Evolutionary conservation across 208 protist species (phyloP), one percentile per base, ranked within the genome.

Genomic region (Trypanosoma melophagium): DNA sequence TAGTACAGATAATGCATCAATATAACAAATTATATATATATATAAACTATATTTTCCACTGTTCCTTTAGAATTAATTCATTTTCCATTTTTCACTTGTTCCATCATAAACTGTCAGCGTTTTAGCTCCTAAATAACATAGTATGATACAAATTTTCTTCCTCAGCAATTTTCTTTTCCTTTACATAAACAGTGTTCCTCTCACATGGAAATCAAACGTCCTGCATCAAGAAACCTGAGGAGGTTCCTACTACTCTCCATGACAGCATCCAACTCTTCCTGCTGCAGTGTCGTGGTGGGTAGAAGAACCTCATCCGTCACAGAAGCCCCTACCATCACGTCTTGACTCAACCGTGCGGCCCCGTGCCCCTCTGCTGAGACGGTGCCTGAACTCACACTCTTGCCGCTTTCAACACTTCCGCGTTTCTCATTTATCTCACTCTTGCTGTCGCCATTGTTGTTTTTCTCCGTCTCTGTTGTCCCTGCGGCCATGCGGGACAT

Each of bases 201-300:
- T 47, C 25, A 67, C 24, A 24, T 17, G 14, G 38, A n/a, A 7
- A 40, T 25, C n/a, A 12, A n/a, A 28, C 1, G 9, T 16, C 35
- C 40, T 17, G 24, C 35, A 40, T 73, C 59, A 45, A 73, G 67
- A 25, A 66, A 73, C 19, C 28, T 51, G 9, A 73, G 51, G 16
- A 73, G 19, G 10, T 42, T 73, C 51, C 40, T 28, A 3, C 49
- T 21, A 45, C 67, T 66, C 14, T 51, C 41, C 50, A 35, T 40
- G 9, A 66, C 47, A 10, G 55, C 51, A 54, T 44, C 22, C 25
- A 50, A 38, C 4, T 17, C 41, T 35, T 25, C 13, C n/a, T 1
- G 44, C 13, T 41, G 31, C 40, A 21, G 16, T 16, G 28, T 35
- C 2, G 8, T 38, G 16, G 40, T 13, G 4, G 17, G n/a, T 19